Evolutionary conservation across 805 yeast genomes (phyloP).

Genomic region (Priceomyces medius): DNA sequence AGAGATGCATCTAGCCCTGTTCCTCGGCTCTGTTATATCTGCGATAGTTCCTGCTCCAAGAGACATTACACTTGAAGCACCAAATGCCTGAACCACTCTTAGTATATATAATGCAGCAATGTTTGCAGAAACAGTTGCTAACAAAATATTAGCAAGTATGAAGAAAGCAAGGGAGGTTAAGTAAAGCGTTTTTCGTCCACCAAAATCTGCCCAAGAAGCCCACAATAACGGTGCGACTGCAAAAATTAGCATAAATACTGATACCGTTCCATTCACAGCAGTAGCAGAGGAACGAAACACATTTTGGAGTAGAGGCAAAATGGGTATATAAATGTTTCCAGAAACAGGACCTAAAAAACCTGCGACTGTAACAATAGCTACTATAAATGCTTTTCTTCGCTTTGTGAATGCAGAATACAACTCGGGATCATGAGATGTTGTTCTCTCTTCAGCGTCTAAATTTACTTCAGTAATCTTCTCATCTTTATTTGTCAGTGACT

Average conservation of each 20-base stretch:
- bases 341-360: conserved; percentile 58
- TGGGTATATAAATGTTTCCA: conserved; percentile 58
- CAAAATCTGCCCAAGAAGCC: conserved; percentile 55
- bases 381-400: conserved; percentile 29
- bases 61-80: conserved; percentile 36
- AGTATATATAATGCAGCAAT: conserved; percentile 29
- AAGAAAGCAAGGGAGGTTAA: conserved; percentile 25
- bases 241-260: conserved; percentile 56
- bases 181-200: conserved; percentile 42
- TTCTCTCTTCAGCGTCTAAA: background rate
- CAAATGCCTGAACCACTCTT: conserved; percentile 36
- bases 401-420: conserved; percentile 33
- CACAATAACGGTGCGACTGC: conserved; percentile 56
- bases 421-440: background rate
- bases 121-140: conserved; percentile 30
- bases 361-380: conserved; percentile 44
- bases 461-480: no score
- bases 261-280: conserved; percentile 53
- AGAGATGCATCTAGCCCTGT: conserved; percentile 32
- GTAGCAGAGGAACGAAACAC: conserved; percentile 42
- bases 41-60: conserved; percentile 39
- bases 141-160: conserved; percentile 25
- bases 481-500: no score
- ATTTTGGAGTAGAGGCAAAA: conserved; percentile 44
- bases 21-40: conserved; percentile 29